phyloP scores from a whole-genome alignment of 352 stramenopile species.

The Globisporangium nodosum region DNA sequence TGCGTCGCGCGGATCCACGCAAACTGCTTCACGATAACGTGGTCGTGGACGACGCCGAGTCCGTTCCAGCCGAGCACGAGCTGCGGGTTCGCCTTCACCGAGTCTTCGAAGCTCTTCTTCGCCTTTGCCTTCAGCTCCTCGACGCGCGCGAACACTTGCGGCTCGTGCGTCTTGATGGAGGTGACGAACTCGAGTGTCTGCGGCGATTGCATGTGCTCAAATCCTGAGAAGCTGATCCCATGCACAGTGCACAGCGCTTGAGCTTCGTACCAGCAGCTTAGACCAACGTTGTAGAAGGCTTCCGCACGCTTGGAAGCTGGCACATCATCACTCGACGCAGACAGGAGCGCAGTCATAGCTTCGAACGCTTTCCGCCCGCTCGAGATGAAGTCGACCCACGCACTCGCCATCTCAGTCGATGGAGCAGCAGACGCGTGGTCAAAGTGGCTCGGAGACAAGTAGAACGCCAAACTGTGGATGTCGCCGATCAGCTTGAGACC shows the following conservation, averaged over 20 bases:
- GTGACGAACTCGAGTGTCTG: neutral
- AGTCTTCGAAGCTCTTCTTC: slow-evolving; percentile 34
- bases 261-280: slow-evolving; percentile 77
- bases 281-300: slow-evolving; percentile 60
- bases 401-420: neutral
- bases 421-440: neutral
- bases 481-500: slow-evolving; percentile 72
- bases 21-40: slow-evolving; percentile 74
- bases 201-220: slow-evolving; percentile 17
- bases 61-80: slow-evolving; percentile 75
- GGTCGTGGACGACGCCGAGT: slow-evolving; percentile 54
- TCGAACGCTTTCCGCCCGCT: slow-evolving; percentile 55
- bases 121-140: slow-evolving; percentile 28
- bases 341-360: slow-evolving; percentile 20
- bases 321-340: slow-evolving; percentile 7
- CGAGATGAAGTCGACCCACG: slow-evolving; percentile 61
- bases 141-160: slow-evolving; percentile 6
- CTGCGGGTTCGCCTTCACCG: slow-evolving; percentile 37
- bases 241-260: slow-evolving; percentile 35
- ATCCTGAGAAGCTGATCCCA: slow-evolving; percentile 33
- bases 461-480: slow-evolving; percentile 80
- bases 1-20: slow-evolving; percentile 68
- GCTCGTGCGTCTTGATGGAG: neutral
- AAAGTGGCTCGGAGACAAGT: slow-evolving; percentile 69
- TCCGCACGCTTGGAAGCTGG: slow-evolving; percentile 22